Evolutionary conservation across 192 early-diverging fungal species (phyloP).

Genomic region (Gryganskiella cystojenkinii): DNA sequence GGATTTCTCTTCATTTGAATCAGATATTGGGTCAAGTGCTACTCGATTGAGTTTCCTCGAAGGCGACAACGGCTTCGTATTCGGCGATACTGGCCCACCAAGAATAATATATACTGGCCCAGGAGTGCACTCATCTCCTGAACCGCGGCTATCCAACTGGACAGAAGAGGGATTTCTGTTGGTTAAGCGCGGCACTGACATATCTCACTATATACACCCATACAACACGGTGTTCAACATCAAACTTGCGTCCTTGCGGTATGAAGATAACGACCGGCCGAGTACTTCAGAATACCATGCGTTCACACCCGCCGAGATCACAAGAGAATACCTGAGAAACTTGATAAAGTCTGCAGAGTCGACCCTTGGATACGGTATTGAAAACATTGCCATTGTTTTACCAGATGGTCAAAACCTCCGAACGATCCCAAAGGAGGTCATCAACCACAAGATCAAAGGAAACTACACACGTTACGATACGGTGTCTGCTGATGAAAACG

Average conservation of each 20-base stretch:
- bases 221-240: slow-evolving; percentile 17
- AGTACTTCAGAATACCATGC: slow-evolving; percentile 10
- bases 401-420: slow-evolving; percentile 10
- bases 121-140: slow-evolving; percentile 7
- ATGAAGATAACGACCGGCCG: neutral
- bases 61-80: slow-evolving; percentile 3
- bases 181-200: slow-evolving; percentile 18
- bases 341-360: slow-evolving; percentile 1
- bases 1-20: neutral
- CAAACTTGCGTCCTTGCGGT: neutral
- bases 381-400: neutral
- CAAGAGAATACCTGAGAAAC: slow-evolving; percentile 8
- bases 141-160: slow-evolving; percentile 19
- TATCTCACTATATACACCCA: slow-evolving; percentile 13
- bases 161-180: slow-evolving; percentile 14
- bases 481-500: neutral
- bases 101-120: slow-evolving; percentile 16
- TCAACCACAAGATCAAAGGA: neutral
- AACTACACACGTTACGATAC: slow-evolving; percentile 7
- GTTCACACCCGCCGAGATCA: slow-evolving; percentile 15
- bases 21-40: slow-evolving; percentile 12
- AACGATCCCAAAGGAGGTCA: slow-evolving; percentile 5
- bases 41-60: slow-evolving; percentile 17
- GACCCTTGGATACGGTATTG: neutral
- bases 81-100: slow-evolving; percentile 3